Conservation (phyloP, 108 stramenopile genomes). For the Discostella stelligeroides region DNA sequence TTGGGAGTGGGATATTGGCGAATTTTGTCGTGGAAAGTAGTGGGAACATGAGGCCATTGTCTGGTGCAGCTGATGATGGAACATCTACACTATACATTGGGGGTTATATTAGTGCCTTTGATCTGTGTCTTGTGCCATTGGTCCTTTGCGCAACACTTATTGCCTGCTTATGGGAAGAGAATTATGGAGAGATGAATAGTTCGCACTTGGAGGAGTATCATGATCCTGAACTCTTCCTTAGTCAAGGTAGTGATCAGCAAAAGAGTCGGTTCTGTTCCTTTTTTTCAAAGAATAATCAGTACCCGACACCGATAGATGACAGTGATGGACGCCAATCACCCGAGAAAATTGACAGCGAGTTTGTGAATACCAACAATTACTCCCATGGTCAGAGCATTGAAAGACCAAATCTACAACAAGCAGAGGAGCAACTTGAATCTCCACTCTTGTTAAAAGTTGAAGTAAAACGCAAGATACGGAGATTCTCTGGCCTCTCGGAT, state of each 20-base stretch:
- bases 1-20: slow-evolving; percentile 87
- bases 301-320: no score
- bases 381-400: no score
- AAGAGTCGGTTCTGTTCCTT: no score
- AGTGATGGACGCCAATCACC: no score
- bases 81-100: slow-evolving; percentile 57
- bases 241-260: no score
- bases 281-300: no score
- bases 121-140: slow-evolving; percentile 83
- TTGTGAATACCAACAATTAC: no score
- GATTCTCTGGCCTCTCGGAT: slow-evolving; percentile 40
- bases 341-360: no score
- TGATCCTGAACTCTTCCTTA: not conserved
- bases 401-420: no score
- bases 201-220: not conserved
- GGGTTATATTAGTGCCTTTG: slow-evolving; percentile 93
- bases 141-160: slow-evolving; percentile 68
- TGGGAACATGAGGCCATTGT: slow-evolving; percentile 32
- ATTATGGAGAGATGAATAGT: no score
- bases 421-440: not conserved
- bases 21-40: slow-evolving; percentile 60
- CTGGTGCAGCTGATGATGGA: no score
- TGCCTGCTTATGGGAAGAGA: slow-evolving; percentile 85
- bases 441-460: no score
- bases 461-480: slow-evolving; percentile 6